Evolutionary conservation across 352 stramenopile species (phyloP).

Genomic region (Phytophthora pini): DNA sequence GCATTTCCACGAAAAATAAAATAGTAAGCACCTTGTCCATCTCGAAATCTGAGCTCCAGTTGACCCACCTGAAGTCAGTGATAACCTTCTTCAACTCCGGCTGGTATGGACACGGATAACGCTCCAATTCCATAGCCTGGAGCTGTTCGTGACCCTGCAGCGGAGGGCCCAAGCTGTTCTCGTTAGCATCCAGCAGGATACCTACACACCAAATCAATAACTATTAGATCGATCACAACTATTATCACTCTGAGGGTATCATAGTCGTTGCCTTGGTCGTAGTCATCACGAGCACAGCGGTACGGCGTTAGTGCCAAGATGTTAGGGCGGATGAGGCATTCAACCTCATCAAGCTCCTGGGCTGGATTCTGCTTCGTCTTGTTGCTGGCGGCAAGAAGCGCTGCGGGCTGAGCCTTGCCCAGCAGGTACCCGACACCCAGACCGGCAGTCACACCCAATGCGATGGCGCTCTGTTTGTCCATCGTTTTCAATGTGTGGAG

Average conservation of each 20-base stretch:
- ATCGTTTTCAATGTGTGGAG: conserved; percentile 39
- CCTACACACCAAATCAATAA: conserved; percentile 47
- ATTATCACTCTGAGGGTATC: neutral
- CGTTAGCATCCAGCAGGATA: conserved; percentile 98
- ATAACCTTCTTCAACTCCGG: conserved; percentile 92
- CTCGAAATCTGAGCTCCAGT: conserved; percentile 18
- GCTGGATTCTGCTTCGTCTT: conserved; percentile 7
- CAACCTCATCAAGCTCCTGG: conserved; percentile 63
- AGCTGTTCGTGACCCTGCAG: conserved; percentile 77
- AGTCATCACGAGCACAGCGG: conserved; percentile 97
- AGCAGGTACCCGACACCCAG: conserved; percentile 75
- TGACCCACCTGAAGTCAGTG: conserved; percentile 70
- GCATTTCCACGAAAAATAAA: neutral
- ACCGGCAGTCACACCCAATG: conserved; percentile 64
- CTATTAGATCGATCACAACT: neutral
- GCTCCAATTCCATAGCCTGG: conserved; percentile 86
- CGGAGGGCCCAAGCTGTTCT: conserved; percentile 96
- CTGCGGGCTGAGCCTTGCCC: conserved; percentile 51
- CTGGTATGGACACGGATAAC: conserved; percentile 97
- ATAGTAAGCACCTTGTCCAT: conserved; percentile 1
- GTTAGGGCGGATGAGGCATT: conserved; percentile 95
- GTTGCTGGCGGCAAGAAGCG: conserved; percentile 10
- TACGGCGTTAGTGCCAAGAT: conserved; percentile 97
- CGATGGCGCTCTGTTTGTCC: conserved; percentile 74
- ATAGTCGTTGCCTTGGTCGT: conserved; percentile 63